Evolutionary conservation across 106 monocot species (phyloP), one percentile per base, ranked within the genome.

Genomic region (Dendrobium catenatum): DNA sequence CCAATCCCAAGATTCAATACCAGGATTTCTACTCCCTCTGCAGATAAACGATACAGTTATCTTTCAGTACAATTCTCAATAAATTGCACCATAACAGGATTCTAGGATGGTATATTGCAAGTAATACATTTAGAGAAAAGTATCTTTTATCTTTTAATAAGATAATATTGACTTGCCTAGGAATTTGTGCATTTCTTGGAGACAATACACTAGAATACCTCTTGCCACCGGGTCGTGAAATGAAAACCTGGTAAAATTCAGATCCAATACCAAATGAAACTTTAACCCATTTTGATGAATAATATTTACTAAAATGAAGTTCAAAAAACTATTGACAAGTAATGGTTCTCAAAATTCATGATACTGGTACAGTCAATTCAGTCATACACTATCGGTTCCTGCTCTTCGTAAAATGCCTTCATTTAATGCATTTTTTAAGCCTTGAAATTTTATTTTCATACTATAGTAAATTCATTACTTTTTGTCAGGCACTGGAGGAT

Each of bases 1-100:
- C 96, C 96, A 97, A 82, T 94, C 94, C 96, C 96, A 97, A 20
- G 96, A 94, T 82, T 85, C 83, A 85, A 94, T 88, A 68, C 90
- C 92, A 76, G 91, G 85, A 82, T 29, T 42, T 64, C 48, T 70
- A 83, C 78, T 88, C 87, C 75, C 80, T 78, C 96, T 96, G 91
- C 78, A 86, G n/a, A 66, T 83, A 7, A 84, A 11, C 78, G 31
- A 64, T 19, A 19, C 40, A 41, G 3, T 13, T 31, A 42, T 74
- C 5, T 6, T 42, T 74, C 43, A 74, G 15, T 8, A 43, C 27
- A 70, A 5, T 70, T 33, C 4, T 15, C n/a, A 33, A 27, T 16
- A 70, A 61, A 61, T 61, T 61, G 0, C 61, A 22, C 61, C 61
- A 61, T 22, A 4, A 22, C 6, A n/a, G n/a, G n/a, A 61, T 22